Evolutionary conservation across 148 eudicot species (phyloP).

Genomic region (Amaranthus cruentus): DNA sequence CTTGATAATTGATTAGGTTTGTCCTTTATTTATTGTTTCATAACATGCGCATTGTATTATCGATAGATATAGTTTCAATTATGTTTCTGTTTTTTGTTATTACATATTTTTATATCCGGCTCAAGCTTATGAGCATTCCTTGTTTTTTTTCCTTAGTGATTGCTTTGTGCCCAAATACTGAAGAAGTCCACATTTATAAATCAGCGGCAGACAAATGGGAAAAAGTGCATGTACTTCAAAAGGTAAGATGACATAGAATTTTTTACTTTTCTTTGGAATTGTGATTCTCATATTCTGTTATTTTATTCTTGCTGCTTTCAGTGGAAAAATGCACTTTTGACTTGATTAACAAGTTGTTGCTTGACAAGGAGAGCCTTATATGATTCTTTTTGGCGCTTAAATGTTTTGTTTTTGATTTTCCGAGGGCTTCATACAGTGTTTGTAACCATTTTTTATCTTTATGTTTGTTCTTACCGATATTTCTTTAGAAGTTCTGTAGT

Average conservation of each 20-base stretch:
- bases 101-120: background rate
- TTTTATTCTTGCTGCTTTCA: background rate
- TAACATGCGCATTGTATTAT: background rate
- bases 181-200: conserved; percentile 82
- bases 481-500: background rate
- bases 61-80: background rate
- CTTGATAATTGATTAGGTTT: background rate
- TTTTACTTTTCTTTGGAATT: background rate
- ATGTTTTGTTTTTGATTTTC: background rate
- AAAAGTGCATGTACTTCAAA: conserved; percentile 77
- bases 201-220: conserved; percentile 77
- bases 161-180: conserved; percentile 87
- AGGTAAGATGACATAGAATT: conserved; percentile 34
- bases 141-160: conserved; percentile 51
- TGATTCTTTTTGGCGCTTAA: background rate
- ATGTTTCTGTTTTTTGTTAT: background rate
- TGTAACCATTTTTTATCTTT: background rate
- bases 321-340: background rate
- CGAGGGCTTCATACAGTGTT: background rate
- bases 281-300: background rate
- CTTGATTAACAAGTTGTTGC: background rate
- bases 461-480: background rate
- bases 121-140: background rate
- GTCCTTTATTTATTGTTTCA: background rate
- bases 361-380: background rate